Percentiles rank a stretch among this genome's conserved stretches.
Evolutionary conservation across 805 yeast species (phyloP).

Genomic region (Hanseniaspora meyeri): DNA sequence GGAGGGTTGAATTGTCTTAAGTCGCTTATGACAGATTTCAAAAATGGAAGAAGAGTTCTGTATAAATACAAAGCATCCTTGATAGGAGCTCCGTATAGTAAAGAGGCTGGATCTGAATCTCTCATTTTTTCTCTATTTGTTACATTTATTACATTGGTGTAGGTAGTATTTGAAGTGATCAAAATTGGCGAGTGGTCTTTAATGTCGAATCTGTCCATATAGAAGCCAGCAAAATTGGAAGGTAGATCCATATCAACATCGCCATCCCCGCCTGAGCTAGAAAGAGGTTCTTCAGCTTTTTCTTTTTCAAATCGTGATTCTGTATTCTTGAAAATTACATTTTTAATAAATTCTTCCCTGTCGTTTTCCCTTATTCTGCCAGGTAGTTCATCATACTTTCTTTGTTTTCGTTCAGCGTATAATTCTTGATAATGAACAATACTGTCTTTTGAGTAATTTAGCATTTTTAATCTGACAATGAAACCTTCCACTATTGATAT

Average conservation of each 20-base stretch:
- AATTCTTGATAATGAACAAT: constrained; percentile 50
- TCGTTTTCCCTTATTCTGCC: constrained; percentile 26
- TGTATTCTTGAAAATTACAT: constrained; percentile 22
- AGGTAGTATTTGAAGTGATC: constrained; percentile 35
- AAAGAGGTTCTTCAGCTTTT: constrained; percentile 13
- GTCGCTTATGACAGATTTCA: constrained; percentile 81
- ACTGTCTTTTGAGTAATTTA: constrained; percentile 59
- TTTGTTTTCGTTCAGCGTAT: constrained; percentile 35
- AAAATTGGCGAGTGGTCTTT: constrained; percentile 47
- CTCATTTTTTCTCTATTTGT: constrained; percentile 12
- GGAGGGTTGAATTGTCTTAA: constrained; percentile 83
- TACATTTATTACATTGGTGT: constrained; percentile 18
- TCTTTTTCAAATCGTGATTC: constrained; percentile 16
- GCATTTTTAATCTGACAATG: constrained; percentile 63
- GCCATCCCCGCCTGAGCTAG: not conserved
- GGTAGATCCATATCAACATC: constrained; percentile 14
- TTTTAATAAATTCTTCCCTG: constrained; percentile 29
- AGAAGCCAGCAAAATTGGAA: constrained; percentile 16
- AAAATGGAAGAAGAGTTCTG: constrained; percentile 76
- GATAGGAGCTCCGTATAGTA: constrained; percentile 40
- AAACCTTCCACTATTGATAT: constrained; percentile 80
- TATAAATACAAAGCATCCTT: constrained; percentile 82
- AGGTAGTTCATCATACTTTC: constrained; percentile 32
- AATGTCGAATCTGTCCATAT: constrained; percentile 35
- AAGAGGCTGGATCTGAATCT: constrained; percentile 8